These are phyloP conservation scores for Dipteronia dyeriana DNA, from an alignment of 345 rosid genomes.

Conservation along the genomic window DNA sequence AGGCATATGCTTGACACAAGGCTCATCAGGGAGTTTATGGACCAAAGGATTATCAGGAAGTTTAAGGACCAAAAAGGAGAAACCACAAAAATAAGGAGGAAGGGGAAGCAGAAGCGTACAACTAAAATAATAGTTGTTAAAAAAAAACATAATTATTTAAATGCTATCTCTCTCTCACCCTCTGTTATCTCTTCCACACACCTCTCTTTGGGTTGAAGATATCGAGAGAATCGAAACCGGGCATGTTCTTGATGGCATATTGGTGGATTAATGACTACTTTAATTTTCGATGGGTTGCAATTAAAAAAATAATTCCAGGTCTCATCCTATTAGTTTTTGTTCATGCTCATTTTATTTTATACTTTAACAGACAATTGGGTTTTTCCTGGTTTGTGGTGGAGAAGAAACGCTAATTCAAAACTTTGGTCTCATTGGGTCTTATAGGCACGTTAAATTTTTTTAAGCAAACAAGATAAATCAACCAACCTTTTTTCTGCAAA, in stretches of 20 bases:
- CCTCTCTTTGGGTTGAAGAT: background rate
- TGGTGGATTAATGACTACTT: background rate
- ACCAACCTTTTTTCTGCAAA: background rate
- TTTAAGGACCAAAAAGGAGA: too few species aligned
- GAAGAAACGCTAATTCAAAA: background rate
- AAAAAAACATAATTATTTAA: too few species aligned
- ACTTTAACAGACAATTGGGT: background rate
- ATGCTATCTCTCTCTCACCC: too few species aligned
- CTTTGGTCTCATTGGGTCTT: background rate
- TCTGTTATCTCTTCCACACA: too few species aligned
- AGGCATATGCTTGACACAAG: too few species aligned
- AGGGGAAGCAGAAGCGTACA: too few species aligned
- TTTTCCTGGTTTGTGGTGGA: background rate
- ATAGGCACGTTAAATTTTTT: background rate
- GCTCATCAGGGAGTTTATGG: too few species aligned
- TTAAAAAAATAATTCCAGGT: background rate
- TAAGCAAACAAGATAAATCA: background rate
- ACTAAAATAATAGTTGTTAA: too few species aligned
- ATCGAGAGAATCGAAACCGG: background rate
- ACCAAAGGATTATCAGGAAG: too few species aligned
- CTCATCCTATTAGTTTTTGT: background rate
- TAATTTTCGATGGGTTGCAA: background rate
- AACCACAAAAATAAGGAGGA: too few species aligned
- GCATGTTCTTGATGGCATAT: background rate
- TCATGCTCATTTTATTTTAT: background rate